Conservation (phyloP, 2,329 filamentous ascomycete genomes). For the Elsinoe perseae region DNA sequence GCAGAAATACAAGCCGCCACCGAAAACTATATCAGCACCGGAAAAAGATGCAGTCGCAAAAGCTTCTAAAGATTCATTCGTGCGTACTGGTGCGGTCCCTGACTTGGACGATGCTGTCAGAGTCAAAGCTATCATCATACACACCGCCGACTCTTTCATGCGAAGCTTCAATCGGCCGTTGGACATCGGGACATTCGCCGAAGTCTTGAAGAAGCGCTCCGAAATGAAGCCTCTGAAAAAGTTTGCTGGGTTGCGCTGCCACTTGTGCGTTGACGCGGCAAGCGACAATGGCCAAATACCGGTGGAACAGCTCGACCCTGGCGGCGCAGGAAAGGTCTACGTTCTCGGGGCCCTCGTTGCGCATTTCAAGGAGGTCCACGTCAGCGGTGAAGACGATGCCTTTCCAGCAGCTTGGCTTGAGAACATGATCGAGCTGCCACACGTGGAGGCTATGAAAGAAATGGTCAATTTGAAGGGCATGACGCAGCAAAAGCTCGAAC, state of each 20-base stretch:
- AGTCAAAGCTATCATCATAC: conserved; percentile 55
- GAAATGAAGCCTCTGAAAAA: conserved; percentile 38
- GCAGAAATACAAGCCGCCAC: not conserved
- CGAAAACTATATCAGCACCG: conserved; percentile 5
- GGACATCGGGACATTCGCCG: conserved; percentile 41
- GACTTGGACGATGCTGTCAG: conserved; percentile 56
- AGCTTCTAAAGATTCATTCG: conserved; percentile 56
- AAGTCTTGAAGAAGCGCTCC: conserved; percentile 36
- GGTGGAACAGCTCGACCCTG: not conserved
- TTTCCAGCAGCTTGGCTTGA: conserved; percentile 47
- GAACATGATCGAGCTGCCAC: conserved; percentile 55
- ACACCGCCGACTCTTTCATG: conserved; percentile 52
- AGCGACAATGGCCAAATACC: not conserved
- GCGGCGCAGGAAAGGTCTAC: conserved; percentile 26
- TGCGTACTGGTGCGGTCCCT: conserved; percentile 49
- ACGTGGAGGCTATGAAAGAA: conserved; percentile 41
- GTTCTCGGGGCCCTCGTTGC: conserved; percentile 50
- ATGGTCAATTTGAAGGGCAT: conserved; percentile 48
- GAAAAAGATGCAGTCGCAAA: conserved; percentile 36
- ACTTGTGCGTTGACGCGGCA: conserved; percentile 27
- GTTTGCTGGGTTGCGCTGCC: conserved; percentile 39
- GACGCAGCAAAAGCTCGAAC: conserved; percentile 44
- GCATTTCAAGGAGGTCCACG: conserved; percentile 53
- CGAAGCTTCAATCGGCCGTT: conserved; percentile 52
- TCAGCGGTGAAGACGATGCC: conserved; percentile 25